These are phyloP conservation scores for Boletus fagicola DNA, from an alignment of 768 basidiomycete species.

Conservation along the genomic window DNA sequence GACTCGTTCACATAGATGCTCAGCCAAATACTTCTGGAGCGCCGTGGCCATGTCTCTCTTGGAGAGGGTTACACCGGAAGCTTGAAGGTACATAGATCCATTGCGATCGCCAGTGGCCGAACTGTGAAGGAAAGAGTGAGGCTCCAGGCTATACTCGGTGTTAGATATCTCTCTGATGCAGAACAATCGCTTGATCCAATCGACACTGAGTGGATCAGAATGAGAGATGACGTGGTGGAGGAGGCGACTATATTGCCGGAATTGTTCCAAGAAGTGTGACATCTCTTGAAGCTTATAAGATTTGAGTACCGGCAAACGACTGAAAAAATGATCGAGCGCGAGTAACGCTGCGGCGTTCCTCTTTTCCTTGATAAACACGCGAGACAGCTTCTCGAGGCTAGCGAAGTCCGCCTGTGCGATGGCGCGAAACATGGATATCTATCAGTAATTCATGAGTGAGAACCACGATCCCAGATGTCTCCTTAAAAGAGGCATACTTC, in stretches of 20 bases:
- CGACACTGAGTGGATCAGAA: not conserved
- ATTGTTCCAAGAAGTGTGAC: not conserved
- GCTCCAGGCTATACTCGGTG: constrained; percentile 4
- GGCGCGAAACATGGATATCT: constrained; percentile 35
- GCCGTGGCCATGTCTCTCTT: constrained; percentile 20
- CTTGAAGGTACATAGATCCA: not conserved
- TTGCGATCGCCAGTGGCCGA: not conserved
- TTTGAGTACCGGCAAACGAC: constrained; percentile 14
- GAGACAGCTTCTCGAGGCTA: constrained; percentile 34
- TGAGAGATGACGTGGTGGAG: constrained; percentile 1
- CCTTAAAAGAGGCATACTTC: constrained; percentile 9
- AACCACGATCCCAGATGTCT: not conserved
- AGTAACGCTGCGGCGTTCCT: constrained; percentile 7
- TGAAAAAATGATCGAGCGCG: constrained; percentile 7
- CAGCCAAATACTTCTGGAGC: constrained; percentile 25
- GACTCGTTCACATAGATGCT: constrained; percentile 30
- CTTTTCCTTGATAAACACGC: constrained; percentile 22
- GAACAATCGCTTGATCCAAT: constrained; percentile 30
- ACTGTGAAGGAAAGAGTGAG: constrained; percentile 8
- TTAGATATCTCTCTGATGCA: constrained; percentile 8
- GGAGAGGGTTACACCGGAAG: constrained; percentile 17
- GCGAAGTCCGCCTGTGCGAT: constrained; percentile 25
- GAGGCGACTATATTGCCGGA: constrained; percentile 3
- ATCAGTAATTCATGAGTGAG: not conserved
- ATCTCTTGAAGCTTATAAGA: constrained; percentile 21